Conservation (phyloP, 1,139 yeast genomes). For the Pichia sp. region DNA sequence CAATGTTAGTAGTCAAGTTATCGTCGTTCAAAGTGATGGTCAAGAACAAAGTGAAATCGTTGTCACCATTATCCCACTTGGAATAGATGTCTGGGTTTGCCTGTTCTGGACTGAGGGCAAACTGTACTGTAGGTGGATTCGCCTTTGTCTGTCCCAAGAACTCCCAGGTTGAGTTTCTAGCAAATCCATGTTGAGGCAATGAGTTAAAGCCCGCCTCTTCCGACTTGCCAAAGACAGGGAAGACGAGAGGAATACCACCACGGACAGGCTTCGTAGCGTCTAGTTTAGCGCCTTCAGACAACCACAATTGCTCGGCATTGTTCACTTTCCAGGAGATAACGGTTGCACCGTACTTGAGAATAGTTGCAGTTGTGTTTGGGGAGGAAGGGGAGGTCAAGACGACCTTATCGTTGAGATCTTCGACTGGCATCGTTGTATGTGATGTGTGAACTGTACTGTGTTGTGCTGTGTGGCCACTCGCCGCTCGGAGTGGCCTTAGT, state of each 20-base stretch:
- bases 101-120: constrained; percentile 81
- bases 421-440: constrained; percentile 58
- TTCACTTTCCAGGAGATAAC: constrained; percentile 71
- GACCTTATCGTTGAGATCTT: constrained; percentile 60
- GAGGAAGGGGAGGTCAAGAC: constrained; percentile 34
- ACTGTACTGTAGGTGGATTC: constrained; percentile 67
- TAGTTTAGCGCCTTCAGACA: constrained; percentile 66
- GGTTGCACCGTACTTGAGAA: constrained; percentile 85
- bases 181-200: constrained; percentile 96
- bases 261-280: constrained; percentile 93
- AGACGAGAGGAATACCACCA: constrained; percentile 95
- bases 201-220: constrained; percentile 32
- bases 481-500: too few species aligned
- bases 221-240: constrained; percentile 89
- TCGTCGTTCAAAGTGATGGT: constrained; percentile 53
- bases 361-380: constrained; percentile 47
- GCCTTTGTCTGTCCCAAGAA: constrained; percentile 72
- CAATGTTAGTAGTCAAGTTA: constrained; percentile 58
- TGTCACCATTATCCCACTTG: constrained; percentile 54
- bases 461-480: too few species aligned
- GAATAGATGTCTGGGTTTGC: constrained; percentile 47
- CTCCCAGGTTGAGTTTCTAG: constrained; percentile 86
- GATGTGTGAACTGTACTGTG: too few species aligned
- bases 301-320: constrained; percentile 69
- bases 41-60: constrained; percentile 71